These are phyloP conservation scores for Kodamaea fungicola DNA, from an alignment of 1,139 yeast species.

Conservation along the genomic window DNA sequence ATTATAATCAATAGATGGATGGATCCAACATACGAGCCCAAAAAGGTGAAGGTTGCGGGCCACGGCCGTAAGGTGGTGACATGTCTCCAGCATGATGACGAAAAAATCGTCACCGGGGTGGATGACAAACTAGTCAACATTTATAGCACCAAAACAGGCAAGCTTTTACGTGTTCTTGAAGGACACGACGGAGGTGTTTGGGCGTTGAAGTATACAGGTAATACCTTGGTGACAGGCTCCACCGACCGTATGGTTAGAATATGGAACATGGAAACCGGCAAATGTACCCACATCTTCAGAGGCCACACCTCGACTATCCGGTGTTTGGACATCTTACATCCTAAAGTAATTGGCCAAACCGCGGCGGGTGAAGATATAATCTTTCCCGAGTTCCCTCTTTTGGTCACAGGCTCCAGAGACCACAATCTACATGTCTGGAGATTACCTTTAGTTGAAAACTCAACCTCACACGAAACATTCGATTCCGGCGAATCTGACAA, in stretches of 20 bases:
- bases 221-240: constrained; percentile 59
- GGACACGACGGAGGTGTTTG: constrained; percentile 99
- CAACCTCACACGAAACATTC: constrained; percentile 25
- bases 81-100: constrained; percentile 89
- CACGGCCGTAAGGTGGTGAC: constrained; percentile 85
- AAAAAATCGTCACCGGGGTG: constrained; percentile 87
- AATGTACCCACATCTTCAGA: constrained; percentile 57
- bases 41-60: constrained; percentile 60
- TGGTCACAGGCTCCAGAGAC: constrained; percentile 90
- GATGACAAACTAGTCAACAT: constrained; percentile 83
- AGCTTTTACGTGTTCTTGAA: constrained; percentile 58
- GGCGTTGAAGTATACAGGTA: constrained; percentile 90
- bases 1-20: constrained; percentile 79
- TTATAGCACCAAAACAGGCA: constrained; percentile 75
- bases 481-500: constrained; percentile 44
- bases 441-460: constrained; percentile 56
- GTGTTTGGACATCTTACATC: constrained; percentile 80
- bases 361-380: constrained; percentile 62
- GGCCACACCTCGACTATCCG: constrained; percentile 94
- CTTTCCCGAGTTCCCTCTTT: constrained; percentile 59
- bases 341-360: constrained; percentile 55
- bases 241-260: constrained; percentile 56
- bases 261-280: constrained; percentile 58
- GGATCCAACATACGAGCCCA: constrained; percentile 68
- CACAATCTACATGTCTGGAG: constrained; percentile 87